Evolutionary conservation across 306 rosid genomes (phyloP).

Genomic region (Senna siamea): DNA sequence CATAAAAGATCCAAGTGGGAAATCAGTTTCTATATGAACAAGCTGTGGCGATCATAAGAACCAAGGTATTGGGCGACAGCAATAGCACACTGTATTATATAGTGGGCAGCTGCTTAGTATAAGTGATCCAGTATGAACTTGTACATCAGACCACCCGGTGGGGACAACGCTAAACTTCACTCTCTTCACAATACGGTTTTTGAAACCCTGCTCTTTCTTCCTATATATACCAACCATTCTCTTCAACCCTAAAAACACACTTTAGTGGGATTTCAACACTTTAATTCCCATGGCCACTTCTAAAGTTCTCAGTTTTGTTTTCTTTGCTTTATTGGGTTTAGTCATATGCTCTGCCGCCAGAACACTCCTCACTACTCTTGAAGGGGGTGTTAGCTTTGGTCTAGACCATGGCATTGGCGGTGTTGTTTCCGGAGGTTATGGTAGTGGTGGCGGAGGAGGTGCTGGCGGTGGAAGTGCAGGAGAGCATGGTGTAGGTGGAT

Average conservation of each 20-base stretch:
- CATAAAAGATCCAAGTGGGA: neutral
- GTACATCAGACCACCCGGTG: constrained; percentile 38
- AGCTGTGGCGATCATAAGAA: neutral
- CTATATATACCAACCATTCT: constrained; percentile 40
- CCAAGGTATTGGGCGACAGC: constrained; percentile 54
- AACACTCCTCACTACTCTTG: constrained; percentile 46
- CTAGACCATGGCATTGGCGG: constrained; percentile 28
- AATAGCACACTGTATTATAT: constrained; percentile 44
- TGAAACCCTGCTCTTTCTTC: neutral
- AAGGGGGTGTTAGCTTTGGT: constrained; percentile 23
- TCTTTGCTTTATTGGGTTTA: constrained; percentile 42
- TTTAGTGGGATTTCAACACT: constrained; percentile 30
- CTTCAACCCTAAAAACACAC: constrained; percentile 3
- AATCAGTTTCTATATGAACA: constrained; percentile 4
- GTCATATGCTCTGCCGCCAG: constrained; percentile 57
- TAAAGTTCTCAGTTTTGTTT: constrained; percentile 37
- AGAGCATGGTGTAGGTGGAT: no score
- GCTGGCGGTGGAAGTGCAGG: constrained; percentile 57
- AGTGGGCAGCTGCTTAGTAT: constrained; percentile 7
- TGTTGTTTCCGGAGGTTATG: constrained; percentile 32
- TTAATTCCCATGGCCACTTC: constrained; percentile 42
- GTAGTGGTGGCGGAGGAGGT: constrained; percentile 17
- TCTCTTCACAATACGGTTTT: constrained; percentile 35
- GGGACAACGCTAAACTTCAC: constrained; percentile 17
- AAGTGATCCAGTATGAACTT: constrained; percentile 17